A percentile compares a stretch with the other conserved stretches of the same genome.
Conservation (phyloP, 1,139 yeast species). For the Pichia sp. region DNA sequence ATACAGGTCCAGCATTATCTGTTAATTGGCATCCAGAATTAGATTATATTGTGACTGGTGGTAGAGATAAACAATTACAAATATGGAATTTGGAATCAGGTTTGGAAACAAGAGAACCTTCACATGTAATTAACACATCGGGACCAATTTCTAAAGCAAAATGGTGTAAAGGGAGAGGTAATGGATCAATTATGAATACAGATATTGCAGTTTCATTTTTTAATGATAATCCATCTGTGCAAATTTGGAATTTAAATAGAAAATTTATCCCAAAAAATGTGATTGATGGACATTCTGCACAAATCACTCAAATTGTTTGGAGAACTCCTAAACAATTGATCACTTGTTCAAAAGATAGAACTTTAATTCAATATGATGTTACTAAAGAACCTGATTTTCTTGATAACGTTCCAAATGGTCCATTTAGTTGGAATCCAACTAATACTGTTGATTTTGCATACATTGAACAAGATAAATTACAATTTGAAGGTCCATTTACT, state of each 20-base stretch:
- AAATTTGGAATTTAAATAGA: conserved; percentile 67
- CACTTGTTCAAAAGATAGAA: conserved; percentile 49
- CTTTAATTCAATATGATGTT: conserved; percentile 51
- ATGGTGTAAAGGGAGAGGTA: conserved; percentile 49
- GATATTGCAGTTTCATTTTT: conserved; percentile 74
- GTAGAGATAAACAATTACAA: conserved; percentile 79
- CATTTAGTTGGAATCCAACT: conserved; percentile 50
- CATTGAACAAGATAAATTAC: conserved; percentile 46
- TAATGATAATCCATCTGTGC: conserved; percentile 69
- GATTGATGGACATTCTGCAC: conserved; percentile 46
- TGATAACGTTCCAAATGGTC: conserved; percentile 46
- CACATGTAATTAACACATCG: conserved; percentile 66
- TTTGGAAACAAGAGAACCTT: conserved; percentile 48
- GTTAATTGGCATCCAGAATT: conserved; percentile 82
- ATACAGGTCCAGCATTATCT: conserved; percentile 85
- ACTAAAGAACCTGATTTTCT: conserved; percentile 44
- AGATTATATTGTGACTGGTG: conserved; percentile 85
- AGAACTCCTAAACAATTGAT: conserved; percentile 46
- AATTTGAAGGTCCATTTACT: conserved; percentile 32
- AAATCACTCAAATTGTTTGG: conserved; percentile 47
- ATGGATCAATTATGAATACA: conserved; percentile 38
- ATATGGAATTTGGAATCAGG: conserved; percentile 60
- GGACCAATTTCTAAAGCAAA: conserved; percentile 69
- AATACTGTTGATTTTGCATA: conserved; percentile 44
- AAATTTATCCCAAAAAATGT: conserved; percentile 71